phyloP scores from a whole-genome alignment of 768 basidiomycete genomes.

The Suillus bovinus region DNA sequence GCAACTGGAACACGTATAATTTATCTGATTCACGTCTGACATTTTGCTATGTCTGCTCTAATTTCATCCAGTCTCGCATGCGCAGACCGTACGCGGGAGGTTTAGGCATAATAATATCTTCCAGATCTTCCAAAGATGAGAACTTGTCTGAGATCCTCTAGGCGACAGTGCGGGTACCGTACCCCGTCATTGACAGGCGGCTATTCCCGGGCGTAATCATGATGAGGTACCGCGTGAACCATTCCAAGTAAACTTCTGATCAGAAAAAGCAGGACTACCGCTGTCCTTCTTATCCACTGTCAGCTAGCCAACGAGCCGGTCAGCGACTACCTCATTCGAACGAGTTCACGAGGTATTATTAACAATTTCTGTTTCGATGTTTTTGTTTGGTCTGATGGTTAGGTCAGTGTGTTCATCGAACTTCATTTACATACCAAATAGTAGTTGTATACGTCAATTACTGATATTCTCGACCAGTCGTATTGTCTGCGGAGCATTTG shows the following conservation, averaged over 20 bases:
- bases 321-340: too few species aligned
- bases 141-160: too few species aligned
- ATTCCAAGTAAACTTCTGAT: too few species aligned
- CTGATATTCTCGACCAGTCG: slow-evolving; percentile 30
- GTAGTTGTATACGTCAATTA: not conserved
- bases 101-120: not conserved
- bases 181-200: too few species aligned
- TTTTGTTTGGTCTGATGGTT: slow-evolving; percentile 30
- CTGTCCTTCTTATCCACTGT: too few species aligned
- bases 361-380: slow-evolving; percentile 45
- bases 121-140: too few species aligned
- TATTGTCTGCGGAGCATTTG: slow-evolving; percentile 45
- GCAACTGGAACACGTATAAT: not conserved
- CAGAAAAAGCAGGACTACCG: too few species aligned
- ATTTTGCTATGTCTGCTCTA: not conserved
- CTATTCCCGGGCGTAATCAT: too few species aligned
- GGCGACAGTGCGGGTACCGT: too few species aligned
- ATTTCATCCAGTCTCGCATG: not conserved
- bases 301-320: too few species aligned
- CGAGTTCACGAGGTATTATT: slow-evolving; percentile 20
- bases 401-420: slow-evolving; percentile 23
- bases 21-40: not conserved
- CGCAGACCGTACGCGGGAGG: not conserved
- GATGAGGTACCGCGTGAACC: too few species aligned
- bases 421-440: too few species aligned